Base-by-base conservation (phyloP, 108 stramenopile genomes). In the Chaetoceros muelleri region DNA sequence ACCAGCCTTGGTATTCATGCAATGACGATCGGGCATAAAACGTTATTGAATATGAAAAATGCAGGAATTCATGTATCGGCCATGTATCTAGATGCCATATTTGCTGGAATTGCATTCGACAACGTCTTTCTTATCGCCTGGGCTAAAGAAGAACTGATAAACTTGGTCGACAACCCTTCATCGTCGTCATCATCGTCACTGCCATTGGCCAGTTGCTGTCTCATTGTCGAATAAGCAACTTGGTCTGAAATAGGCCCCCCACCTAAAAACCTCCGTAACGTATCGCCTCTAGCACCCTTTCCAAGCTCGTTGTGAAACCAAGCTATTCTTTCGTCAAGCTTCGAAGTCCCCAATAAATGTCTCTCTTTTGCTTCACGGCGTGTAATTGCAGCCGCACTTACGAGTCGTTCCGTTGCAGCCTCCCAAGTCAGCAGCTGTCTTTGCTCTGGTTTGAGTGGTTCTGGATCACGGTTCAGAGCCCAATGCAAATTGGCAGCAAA, bases 391-490 rank as follows among this genome's bases (percentile, higher is more conserved):
- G 84, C 53, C 0, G 88, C 78, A 3, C 64, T 46, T n/a, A 81
- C 57, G 28, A 90, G 71, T 30, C 88, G 75, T 22, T 82, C 78
- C 13, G 88, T 90, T 7, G 88, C 88, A 17, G 88, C 88, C 50
- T 81, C 80, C 88, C 88, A 90, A 1, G 84, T 78, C 45, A 90
- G 83, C 55, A 69, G 58, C 28, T 61, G 66, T 3, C 73, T 78
- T 21, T 75, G 61, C 27, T 84, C 74, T 28, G 68, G 65, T 1
- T 77, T 80, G 10, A 85, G 61, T 10, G 84, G 88, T 46, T 64
- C 75, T 3, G 88, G 88, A 28, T 85, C 80, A 53, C 85, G 88
- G 8, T 78, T 73, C 21, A 90, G 62, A 8, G 88, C 88, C 82
- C 80, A 90, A 23, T 70, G 70, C 21, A 84, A 52, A 57, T 77